These are phyloP conservation scores for Mycosphaerella arachidis DNA, from an alignment of 2,329 filamentous ascomycete species.

Conservation along the genomic window DNA sequence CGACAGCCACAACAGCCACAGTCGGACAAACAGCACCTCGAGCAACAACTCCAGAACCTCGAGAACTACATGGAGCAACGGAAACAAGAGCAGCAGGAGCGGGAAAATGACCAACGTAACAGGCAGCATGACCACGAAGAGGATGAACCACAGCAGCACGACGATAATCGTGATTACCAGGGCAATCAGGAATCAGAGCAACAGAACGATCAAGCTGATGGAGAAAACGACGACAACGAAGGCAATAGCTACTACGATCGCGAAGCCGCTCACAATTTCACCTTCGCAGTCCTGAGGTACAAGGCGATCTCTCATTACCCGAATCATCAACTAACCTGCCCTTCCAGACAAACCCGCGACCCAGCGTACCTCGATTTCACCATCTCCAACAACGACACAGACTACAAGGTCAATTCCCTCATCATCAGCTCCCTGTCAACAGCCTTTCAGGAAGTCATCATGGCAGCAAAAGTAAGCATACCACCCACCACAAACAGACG, in stretches of 20 bases:
- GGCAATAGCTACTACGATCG: background rate
- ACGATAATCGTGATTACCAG: background rate
- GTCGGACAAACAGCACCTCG: background rate
- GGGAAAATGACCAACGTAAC: no score
- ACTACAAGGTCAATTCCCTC: slow-evolving; percentile 4
- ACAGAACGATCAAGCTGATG: background rate
- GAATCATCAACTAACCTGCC: background rate
- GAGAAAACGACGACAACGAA: background rate
- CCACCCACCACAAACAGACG: background rate
- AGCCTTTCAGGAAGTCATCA: slow-evolving; percentile 7
- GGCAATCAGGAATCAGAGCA: background rate
- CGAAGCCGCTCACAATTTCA: background rate
- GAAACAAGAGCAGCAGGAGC: background rate
- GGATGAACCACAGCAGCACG: background rate
- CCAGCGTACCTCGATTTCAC: slow-evolving; percentile 5
- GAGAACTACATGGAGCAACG: background rate
- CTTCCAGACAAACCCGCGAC: background rate
- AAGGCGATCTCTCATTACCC: background rate
- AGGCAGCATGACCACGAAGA: background rate
- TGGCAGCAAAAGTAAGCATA: background rate
- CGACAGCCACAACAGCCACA: background rate
- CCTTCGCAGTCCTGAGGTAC: background rate
- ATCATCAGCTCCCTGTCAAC: slow-evolving; percentile 8
- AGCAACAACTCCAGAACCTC: background rate
- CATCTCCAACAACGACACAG: slow-evolving; percentile 5